These are phyloP conservation scores for Backusella macrospora DNA, from an alignment of 192 early-diverging fungal species.

Conservation along the genomic window DNA sequence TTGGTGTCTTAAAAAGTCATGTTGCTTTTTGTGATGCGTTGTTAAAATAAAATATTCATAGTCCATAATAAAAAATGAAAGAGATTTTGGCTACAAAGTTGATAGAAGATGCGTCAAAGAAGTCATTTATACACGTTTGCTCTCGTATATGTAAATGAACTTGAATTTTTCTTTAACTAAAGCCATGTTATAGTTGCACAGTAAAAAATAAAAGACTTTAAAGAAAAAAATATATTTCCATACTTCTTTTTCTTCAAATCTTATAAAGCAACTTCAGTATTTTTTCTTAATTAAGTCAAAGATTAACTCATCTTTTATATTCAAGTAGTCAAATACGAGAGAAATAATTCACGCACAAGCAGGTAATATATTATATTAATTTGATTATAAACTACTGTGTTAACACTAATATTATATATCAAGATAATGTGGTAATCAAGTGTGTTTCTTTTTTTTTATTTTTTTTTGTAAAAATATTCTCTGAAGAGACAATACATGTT, in stretches of 20 bases:
- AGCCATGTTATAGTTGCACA: no score
- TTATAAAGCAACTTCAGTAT: neutral
- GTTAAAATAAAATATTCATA: no score
- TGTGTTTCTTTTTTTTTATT: conserved; percentile 11
- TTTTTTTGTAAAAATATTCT: neutral
- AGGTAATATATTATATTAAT: conserved; percentile 24
- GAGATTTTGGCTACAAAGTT: no score
- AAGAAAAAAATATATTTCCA: neutral
- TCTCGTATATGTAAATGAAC: no score
- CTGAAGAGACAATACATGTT: neutral
- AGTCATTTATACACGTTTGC: no score
- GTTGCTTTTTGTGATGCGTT: no score
- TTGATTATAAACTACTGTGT: neutral
- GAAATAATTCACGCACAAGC: conserved; percentile 46
- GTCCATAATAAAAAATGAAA: no score
- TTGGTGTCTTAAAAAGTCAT: no score
- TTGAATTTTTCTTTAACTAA: no score
- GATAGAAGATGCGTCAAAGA: no score
- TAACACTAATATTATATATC: neutral
- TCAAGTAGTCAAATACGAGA: conserved; percentile 28
- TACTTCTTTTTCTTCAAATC: conserved; percentile 11
- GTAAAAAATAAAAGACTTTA: no score
- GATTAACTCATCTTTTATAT: neutral
- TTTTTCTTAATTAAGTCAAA: neutral
- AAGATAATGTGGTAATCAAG: conserved; percentile 47